Conservation (phyloP, 169 alveolate species). For the Plasmodium coatneyi region DNA sequence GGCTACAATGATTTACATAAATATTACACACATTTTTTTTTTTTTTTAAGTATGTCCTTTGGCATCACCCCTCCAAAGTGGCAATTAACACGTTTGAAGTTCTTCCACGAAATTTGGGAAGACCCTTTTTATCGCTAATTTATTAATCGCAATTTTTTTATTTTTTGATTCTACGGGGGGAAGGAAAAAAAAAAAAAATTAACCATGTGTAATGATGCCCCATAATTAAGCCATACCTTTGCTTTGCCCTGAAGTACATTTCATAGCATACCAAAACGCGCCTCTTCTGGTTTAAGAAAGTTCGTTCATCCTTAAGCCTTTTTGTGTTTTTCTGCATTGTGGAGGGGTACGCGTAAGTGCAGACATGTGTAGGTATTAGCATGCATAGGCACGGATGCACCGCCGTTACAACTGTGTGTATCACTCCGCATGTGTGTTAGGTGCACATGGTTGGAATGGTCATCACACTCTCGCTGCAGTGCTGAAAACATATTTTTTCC, state of each 20-base stretch:
- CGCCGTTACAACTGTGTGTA: neutral
- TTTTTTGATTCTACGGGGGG: slow-evolving; percentile 21
- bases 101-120: neutral
- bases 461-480: neutral
- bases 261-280: slow-evolving; percentile 40
- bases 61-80: neutral
- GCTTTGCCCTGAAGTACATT: neutral
- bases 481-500: neutral
- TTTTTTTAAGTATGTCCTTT: neutral
- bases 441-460: neutral
- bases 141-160: slow-evolving; percentile 15
- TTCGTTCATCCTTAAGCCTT: slow-evolving; percentile 24
- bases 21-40: neutral
- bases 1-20: neutral
- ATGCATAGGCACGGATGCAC: neutral
- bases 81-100: neutral
- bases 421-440: neutral
- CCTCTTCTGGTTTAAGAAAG: slow-evolving; percentile 36
- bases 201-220: neutral
- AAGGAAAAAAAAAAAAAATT: neutral
- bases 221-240: neutral
- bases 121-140: neutral
- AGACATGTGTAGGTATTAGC: neutral
- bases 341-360: neutral
- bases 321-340: slow-evolving; percentile 19